phyloP scores from a whole-genome alignment of 1,284 basidiomycete species.

The Tremellales sp. region DNA sequence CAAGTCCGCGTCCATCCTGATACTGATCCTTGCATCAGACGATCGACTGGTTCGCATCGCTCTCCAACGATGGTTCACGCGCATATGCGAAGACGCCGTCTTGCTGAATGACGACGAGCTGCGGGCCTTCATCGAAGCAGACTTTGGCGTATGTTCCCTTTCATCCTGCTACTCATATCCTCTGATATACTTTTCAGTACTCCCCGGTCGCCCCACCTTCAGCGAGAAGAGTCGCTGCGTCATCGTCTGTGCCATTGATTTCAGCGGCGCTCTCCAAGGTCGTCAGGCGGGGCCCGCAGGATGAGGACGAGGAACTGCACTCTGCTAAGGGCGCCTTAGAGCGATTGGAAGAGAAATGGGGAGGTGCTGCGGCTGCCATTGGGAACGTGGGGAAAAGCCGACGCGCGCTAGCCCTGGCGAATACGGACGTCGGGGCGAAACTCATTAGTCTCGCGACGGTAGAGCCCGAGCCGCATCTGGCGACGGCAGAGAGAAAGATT shows the following conservation, averaged over 20 bases:
- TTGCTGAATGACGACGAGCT: conserved; percentile 82
- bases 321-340: conserved; percentile 84
- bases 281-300: conserved; percentile 45
- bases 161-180: background rate
- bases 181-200: conserved; percentile 20
- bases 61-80: conserved; percentile 84
- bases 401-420: conserved; percentile 70
- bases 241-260: conserved; percentile 49
- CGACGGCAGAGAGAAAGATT: conserved; percentile 72
- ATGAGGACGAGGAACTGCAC: conserved; percentile 64
- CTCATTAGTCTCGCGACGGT: conserved; percentile 80
- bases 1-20: background rate
- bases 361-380: conserved; percentile 78
- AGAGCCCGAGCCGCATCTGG: conserved; percentile 75
- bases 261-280: conserved; percentile 46
- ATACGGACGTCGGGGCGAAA: conserved; percentile 83
- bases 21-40: conserved; percentile 48
- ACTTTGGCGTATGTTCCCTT: conserved; percentile 65
- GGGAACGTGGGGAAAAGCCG: conserved; percentile 75
- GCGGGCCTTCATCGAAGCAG: conserved; percentile 86
- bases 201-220: conserved; percentile 57
- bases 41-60: conserved; percentile 87
- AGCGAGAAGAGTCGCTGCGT: conserved; percentile 57
- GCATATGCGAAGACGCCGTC: conserved; percentile 83
- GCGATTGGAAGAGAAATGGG: conserved; percentile 81